phyloP scores from a whole-genome alignment of 805 yeast genomes.

The Pichia occidentalis region DNA sequence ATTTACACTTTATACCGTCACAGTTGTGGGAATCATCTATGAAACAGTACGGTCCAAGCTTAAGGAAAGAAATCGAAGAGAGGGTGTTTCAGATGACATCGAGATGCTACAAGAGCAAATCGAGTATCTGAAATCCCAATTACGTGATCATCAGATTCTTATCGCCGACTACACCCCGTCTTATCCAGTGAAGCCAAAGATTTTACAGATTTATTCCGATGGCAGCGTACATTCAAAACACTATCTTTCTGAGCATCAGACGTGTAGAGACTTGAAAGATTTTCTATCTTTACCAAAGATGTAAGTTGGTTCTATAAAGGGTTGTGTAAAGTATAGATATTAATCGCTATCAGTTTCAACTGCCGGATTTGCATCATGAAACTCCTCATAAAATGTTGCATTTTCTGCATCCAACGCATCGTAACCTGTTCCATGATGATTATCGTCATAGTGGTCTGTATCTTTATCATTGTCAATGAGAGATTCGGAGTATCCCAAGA shows the following conservation, averaged over 20 bases:
- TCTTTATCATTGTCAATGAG: conserved; percentile 6
- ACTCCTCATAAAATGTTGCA: conserved; percentile 2
- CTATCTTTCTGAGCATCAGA: not conserved
- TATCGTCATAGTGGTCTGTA: not conserved
- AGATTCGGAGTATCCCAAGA: conserved; percentile 7
- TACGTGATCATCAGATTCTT: conserved; percentile 32
- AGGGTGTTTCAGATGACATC: conserved; percentile 67
- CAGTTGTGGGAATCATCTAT: conserved; percentile 66
- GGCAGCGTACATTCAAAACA: conserved; percentile 8
- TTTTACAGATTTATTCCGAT: conserved; percentile 33
- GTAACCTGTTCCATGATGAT: conserved; percentile 1
- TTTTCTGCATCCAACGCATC: conserved; percentile 6
- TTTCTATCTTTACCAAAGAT: not conserved
- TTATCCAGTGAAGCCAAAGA: conserved; percentile 41
- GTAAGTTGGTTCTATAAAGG: not conserved
- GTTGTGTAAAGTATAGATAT: not conserved
- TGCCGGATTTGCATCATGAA: not conserved
- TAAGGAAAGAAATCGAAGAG: conserved; percentile 57
- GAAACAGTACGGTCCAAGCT: conserved; percentile 64
- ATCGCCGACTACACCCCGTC: conserved; percentile 42
- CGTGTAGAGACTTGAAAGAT: not conserved
- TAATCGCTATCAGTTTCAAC: not conserved
- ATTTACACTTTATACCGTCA: conserved; percentile 69
- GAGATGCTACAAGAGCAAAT: conserved; percentile 64
- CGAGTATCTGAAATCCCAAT: conserved; percentile 44